A percentile compares a stretch with the other conserved stretches of the same genome.
Conservation (phyloP, 2,329 filamentous ascomycete species). For the Trichoderma pleuroti region DNA sequence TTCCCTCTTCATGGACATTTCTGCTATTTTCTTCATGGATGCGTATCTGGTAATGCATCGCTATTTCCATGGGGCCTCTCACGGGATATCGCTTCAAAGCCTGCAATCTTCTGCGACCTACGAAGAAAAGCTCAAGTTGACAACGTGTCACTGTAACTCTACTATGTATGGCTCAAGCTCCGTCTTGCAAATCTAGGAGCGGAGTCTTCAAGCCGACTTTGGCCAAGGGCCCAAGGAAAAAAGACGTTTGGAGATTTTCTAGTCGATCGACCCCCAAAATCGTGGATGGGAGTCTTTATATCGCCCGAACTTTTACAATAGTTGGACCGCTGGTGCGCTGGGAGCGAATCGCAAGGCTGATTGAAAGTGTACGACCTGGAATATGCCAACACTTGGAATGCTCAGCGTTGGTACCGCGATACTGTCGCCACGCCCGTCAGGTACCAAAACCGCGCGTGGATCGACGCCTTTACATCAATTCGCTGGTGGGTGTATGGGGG, state of each 20-base stretch:
- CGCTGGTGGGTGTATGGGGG: background rate
- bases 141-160: background rate
- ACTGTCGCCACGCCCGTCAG: background rate
- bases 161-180: background rate
- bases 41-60: background rate
- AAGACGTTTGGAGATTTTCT: background rate
- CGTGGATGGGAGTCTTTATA: background rate
- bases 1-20: background rate
- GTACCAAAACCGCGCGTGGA: background rate
- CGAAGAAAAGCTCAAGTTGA: background rate
- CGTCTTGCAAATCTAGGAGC: background rate
- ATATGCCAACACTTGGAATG: background rate
- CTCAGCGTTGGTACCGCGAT: background rate
- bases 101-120: background rate
- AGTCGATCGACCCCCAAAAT: background rate
- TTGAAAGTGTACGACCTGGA: background rate
- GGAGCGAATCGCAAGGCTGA: background rate
- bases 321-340: background rate
- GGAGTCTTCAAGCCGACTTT: background rate
- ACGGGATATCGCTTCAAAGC: background rate
- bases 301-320: background rate
- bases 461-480: background rate
- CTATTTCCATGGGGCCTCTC: background rate
- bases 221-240: background rate
- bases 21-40: background rate